These are phyloP conservation scores for Ceratobasidium sp. DNA, from an alignment of 1,284 basidiomycete species.

Conservation along the genomic window DNA sequence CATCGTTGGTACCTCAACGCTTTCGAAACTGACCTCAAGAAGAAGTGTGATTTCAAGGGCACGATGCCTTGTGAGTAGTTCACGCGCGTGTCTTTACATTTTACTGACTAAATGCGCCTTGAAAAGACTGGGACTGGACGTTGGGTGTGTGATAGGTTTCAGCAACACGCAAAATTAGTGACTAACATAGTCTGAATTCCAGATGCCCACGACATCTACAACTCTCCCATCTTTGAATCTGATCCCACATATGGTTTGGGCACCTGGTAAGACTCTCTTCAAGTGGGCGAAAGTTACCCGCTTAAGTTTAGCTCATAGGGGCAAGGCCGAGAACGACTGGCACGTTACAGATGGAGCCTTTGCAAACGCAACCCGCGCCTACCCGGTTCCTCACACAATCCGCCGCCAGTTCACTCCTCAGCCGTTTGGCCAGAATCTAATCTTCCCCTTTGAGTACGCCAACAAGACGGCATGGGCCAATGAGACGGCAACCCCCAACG, in stretches of 20 bases:
- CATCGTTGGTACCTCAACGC: constrained; percentile 27
- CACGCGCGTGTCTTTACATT: background rate
- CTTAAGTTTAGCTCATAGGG: constrained; percentile 33
- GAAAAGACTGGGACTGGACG: constrained; percentile 22
- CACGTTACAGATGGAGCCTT: constrained; percentile 39
- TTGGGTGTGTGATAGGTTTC: background rate
- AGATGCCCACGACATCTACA: constrained; percentile 32
- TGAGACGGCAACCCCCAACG: constrained; percentile 34
- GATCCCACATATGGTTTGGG: constrained; percentile 26
- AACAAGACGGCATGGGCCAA: constrained; percentile 36
- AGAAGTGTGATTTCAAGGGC: constrained; percentile 12
- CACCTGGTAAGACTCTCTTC: background rate
- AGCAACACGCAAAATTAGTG: background rate
- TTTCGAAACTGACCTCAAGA: constrained; percentile 19
- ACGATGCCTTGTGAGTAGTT: constrained; percentile 15
- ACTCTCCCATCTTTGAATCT: constrained; percentile 34
- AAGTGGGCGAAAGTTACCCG: background rate
- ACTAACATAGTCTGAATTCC: background rate
- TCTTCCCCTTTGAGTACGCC: constrained; percentile 37
- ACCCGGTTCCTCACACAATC: constrained; percentile 38
- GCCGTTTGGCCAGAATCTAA: constrained; percentile 36
- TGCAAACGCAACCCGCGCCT: constrained; percentile 29
- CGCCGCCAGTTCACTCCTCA: constrained; percentile 35
- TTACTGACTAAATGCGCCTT: background rate
- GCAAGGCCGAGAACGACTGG: constrained; percentile 23